phyloP scores from a whole-genome alignment of 2,329 filamentous ascomycete genomes.

The Penicillium sp. region DNA sequence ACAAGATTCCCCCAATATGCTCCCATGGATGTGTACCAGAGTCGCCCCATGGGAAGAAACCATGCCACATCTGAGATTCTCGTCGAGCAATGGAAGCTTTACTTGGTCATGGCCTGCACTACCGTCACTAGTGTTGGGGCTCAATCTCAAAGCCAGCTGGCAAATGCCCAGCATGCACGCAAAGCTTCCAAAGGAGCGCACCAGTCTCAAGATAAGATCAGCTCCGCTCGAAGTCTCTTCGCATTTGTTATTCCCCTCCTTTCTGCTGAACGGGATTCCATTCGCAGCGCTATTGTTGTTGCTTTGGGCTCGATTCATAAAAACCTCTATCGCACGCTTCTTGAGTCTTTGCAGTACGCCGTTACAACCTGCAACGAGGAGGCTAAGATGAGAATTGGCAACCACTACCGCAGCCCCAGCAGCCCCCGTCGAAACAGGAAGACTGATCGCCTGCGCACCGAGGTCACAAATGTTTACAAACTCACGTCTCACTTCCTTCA shows the following conservation, averaged over 20 bases:
- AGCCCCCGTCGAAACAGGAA: slow-evolving; percentile 77
- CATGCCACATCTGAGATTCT: slow-evolving; percentile 77
- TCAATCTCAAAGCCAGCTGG: slow-evolving; percentile 58
- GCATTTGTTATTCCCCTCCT: slow-evolving; percentile 87
- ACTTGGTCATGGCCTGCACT: slow-evolving; percentile 94
- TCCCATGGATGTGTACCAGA: slow-evolving; percentile 37
- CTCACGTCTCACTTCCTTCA: slow-evolving; percentile 87
- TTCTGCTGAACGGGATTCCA: slow-evolving; percentile 73
- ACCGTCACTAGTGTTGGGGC: slow-evolving; percentile 82
- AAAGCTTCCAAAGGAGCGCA: slow-evolving; percentile 71
- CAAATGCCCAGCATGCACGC: slow-evolving; percentile 70
- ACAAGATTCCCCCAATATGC: slow-evolving; percentile 53
- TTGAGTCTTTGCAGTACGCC: slow-evolving; percentile 86
- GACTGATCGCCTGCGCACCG: slow-evolving; percentile 84
- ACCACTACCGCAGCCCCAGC: slow-evolving; percentile 80
- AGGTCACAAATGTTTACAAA: slow-evolving; percentile 95
- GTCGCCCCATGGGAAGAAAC: slow-evolving; percentile 49
- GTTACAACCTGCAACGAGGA: slow-evolving; percentile 86
- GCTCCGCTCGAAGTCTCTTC: slow-evolving; percentile 85
- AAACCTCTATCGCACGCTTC: slow-evolving; percentile 84
- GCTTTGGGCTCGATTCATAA: slow-evolving; percentile 94
- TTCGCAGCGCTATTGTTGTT: slow-evolving; percentile 85
- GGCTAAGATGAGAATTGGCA: slow-evolving; percentile 71
- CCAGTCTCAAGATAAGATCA: slow-evolving; percentile 72
- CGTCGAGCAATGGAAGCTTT: slow-evolving; percentile 97